Evolutionary conservation across 2,329 filamentous ascomycete species (phyloP).

Genomic region (Fusarium torreyae): DNA sequence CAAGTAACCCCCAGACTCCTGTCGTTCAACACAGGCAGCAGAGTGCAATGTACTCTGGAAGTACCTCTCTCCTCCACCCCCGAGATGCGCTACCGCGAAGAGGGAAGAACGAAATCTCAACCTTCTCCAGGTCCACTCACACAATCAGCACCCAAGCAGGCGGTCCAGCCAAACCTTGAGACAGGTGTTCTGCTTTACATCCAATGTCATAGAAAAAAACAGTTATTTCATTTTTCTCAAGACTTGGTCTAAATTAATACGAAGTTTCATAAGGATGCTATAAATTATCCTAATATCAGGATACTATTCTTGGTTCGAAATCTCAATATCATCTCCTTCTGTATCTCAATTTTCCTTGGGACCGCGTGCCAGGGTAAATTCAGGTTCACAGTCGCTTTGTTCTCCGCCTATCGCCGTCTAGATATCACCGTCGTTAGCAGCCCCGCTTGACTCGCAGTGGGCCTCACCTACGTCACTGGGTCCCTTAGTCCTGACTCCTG

Average conservation of each 20-base stretch:
- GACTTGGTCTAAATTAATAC: too few species aligned
- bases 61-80: constrained; percentile 35
- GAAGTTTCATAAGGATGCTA: too few species aligned
- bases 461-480: constrained; percentile 42
- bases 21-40: neutral
- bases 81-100: constrained; percentile 25
- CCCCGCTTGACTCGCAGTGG: constrained; percentile 36
- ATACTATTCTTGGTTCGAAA: too few species aligned
- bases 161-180: too few species aligned
- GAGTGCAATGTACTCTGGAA: constrained; percentile 28
- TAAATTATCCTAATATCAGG: too few species aligned
- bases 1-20: constrained; percentile 22
- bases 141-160: constrained; percentile 4
- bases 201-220: too few species aligned
- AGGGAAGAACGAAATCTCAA: constrained; percentile 32
- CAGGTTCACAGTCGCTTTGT: constrained; percentile 29
- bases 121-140: constrained; percentile 39
- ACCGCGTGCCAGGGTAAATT: constrained; percentile 9
- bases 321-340: too few species aligned
- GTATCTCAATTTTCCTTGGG: too few species aligned
- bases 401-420: constrained; percentile 43
- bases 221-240: too few species aligned
- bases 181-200: too few species aligned
- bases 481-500: constrained; percentile 8
- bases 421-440: constrained; percentile 35